phyloP scores from a whole-genome alignment of 345 rosid genomes.

The Raphanus raphanistrum region DNA sequence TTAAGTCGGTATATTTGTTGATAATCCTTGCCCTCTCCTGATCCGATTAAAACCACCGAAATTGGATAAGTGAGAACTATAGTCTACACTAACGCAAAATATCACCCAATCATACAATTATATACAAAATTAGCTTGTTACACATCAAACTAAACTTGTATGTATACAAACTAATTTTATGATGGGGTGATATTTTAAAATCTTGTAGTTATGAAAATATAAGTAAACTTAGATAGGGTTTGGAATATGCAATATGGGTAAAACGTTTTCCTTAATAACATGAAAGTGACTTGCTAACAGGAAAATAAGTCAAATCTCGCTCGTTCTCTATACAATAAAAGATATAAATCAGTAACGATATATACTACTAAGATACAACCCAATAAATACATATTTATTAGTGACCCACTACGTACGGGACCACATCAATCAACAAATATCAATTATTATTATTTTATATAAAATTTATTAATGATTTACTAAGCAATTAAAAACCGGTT shows the following conservation, averaged over 20 bases:
- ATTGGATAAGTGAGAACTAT: neutral
- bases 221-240: neutral
- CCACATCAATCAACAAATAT: slow-evolving; percentile 17
- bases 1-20: slow-evolving; percentile 61
- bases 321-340: neutral
- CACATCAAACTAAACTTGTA: no score
- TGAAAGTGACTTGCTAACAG: slow-evolving; percentile 15
- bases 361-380: neutral
- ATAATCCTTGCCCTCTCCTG: slow-evolving; percentile 71
- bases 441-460: neutral
- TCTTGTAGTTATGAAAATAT: neutral
- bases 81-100: neutral
- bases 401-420: slow-evolving; percentile 14
- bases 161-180: no score
- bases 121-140: neutral
- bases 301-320: slow-evolving; percentile 24
- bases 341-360: neutral
- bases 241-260: neutral
- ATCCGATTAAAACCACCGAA: neutral
- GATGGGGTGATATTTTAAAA: no score
- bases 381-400: slow-evolving; percentile 15
- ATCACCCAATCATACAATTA: neutral
- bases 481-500: neutral
- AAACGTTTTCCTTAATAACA: neutral
- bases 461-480: neutral